A percentile compares a stretch with the other conserved stretches of the same genome.
Conservation (phyloP, 2,329 filamentous ascomycete species). For the Akanthomyces lecanii region DNA sequence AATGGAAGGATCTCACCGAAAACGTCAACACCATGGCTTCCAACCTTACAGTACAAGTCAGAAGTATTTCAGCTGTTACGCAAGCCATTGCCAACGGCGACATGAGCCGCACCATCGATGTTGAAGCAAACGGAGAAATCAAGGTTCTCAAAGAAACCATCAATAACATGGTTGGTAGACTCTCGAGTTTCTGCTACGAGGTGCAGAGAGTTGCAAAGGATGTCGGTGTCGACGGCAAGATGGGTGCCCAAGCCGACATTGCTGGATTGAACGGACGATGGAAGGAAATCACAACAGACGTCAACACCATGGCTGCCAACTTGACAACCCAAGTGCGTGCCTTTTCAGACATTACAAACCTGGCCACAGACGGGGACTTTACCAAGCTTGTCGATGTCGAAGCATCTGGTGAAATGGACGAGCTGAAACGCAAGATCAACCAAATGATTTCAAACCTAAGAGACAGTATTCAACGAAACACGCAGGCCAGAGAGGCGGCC, state of each 20-base stretch:
- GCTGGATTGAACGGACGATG: slow-evolving; percentile 88
- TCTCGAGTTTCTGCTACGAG: slow-evolving; percentile 94
- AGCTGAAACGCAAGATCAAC: slow-evolving; percentile 98
- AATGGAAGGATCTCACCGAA: slow-evolving; percentile 95
- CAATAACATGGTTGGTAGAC: slow-evolving; percentile 95
- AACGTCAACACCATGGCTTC: slow-evolving; percentile 77
- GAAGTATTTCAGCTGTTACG: slow-evolving; percentile 89
- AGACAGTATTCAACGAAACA: slow-evolving; percentile 96
- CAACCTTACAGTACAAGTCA: slow-evolving; percentile 62
- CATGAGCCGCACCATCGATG: slow-evolving; percentile 93
- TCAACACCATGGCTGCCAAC: slow-evolving; percentile 84
- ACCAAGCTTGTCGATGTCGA: slow-evolving; percentile 95
- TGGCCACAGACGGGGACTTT: slow-evolving; percentile 94
- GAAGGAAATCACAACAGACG: slow-evolving; percentile 97
- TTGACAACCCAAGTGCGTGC: slow-evolving; percentile 92
- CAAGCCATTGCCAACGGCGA: slow-evolving; percentile 94
- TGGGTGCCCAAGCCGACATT: slow-evolving; percentile 95
- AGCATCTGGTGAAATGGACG: slow-evolving; percentile 98
- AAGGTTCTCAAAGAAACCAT: slow-evolving; percentile 92
- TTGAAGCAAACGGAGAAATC: slow-evolving; percentile 92
- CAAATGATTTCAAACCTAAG: slow-evolving; percentile 96
- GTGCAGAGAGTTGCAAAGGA: slow-evolving; percentile 94
- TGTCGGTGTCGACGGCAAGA: slow-evolving; percentile 95
- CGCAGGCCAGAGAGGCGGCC: slow-evolving; percentile 88
- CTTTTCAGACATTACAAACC: slow-evolving; percentile 97